Conservation (phyloP, 2,329 filamentous ascomycete genomes). For the Dothideomycetes sp. region DNA sequence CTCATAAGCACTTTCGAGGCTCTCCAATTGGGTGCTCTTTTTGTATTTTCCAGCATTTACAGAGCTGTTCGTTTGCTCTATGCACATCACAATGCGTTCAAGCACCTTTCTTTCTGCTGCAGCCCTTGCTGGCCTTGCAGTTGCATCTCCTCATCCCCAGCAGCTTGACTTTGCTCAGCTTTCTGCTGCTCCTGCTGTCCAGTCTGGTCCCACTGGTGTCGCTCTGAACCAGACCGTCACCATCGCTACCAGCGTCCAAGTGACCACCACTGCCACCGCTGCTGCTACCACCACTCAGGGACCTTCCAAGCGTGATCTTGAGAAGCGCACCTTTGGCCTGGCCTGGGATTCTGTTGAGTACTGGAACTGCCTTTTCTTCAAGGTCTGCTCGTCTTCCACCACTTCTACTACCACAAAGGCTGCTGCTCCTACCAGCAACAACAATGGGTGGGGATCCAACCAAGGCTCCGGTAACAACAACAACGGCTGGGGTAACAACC, state of each 20-base stretch:
- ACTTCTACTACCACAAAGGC: background rate
- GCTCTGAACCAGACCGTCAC: conserved; percentile 9
- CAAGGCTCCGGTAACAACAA: background rate
- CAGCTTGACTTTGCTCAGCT: conserved; percentile 15
- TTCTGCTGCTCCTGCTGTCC: conserved; percentile 12
- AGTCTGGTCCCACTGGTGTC: conserved; percentile 13
- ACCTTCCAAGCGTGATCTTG: conserved; percentile 9
- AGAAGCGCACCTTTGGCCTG: conserved; percentile 3
- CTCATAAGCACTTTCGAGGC: too few species aligned
- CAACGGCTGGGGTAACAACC: background rate
- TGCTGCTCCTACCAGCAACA: background rate
- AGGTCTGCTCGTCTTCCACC: background rate
- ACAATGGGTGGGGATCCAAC: too few species aligned
- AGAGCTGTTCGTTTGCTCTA: too few species aligned
- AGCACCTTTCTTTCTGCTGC: conserved; percentile 11
- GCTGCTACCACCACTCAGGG: conserved; percentile 11
- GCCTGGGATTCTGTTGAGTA: background rate
- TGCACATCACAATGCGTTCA: conserved; percentile 6
- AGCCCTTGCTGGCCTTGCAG: conserved; percentile 13
- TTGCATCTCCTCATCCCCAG: conserved; percentile 13
- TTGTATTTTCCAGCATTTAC: too few species aligned
- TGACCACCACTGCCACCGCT: conserved; percentile 10
- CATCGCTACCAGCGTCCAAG: conserved; percentile 12
- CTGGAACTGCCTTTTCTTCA: background rate
- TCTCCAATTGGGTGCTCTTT: too few species aligned